Evolutionary conservation across 1,139 yeast genomes (phyloP).

Genomic region (Nematodospora anomalae): DNA sequence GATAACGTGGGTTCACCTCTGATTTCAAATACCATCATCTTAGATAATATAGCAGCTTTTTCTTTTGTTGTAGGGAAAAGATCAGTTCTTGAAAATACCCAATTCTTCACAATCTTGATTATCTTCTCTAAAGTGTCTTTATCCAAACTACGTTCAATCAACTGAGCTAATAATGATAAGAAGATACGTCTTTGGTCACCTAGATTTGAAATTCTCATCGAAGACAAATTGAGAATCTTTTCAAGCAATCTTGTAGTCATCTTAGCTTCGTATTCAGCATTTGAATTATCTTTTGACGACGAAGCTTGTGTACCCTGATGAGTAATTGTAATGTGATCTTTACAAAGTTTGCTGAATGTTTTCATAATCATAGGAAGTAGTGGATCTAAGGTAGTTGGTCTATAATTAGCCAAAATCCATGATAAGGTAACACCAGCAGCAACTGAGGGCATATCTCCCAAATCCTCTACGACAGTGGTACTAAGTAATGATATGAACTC

Average conservation of each 20-base stretch:
- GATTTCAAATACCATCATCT: conserved; percentile 90
- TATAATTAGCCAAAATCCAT: conserved; percentile 75
- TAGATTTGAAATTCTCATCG: conserved; percentile 75
- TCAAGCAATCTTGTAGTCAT: conserved; percentile 76
- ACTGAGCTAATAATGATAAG: conserved; percentile 79
- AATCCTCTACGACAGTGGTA: conserved; percentile 77
- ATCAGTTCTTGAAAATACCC: conserved; percentile 87
- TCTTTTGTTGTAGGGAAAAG: conserved; percentile 94
- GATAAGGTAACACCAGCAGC: conserved; percentile 90
- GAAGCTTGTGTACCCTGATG: conserved; percentile 47
- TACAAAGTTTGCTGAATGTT: conserved; percentile 83
- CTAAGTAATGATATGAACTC: conserved; percentile 62
- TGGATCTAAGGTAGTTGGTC: conserved; percentile 73
- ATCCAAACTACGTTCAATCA: conserved; percentile 87
- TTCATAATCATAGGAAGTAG: conserved; percentile 77
- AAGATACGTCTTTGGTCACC: conserved; percentile 95
- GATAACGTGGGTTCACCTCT: conserved; percentile 83
- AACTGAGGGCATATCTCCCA: conserved; percentile 76
- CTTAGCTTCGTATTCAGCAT: conserved; percentile 66
- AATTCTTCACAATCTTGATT: conserved; percentile 73
- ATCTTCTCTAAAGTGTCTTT: conserved; percentile 72
- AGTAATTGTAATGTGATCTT: conserved; percentile 79
- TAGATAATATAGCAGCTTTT: conserved; percentile 89
- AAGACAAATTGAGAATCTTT: conserved; percentile 72
- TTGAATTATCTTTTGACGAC: conserved; percentile 19